A percentile compares a stretch with the other conserved stretches of the same genome.
Conservation (phyloP, 2,329 filamentous ascomycete genomes). For the Xylariaceae sp. region DNA sequence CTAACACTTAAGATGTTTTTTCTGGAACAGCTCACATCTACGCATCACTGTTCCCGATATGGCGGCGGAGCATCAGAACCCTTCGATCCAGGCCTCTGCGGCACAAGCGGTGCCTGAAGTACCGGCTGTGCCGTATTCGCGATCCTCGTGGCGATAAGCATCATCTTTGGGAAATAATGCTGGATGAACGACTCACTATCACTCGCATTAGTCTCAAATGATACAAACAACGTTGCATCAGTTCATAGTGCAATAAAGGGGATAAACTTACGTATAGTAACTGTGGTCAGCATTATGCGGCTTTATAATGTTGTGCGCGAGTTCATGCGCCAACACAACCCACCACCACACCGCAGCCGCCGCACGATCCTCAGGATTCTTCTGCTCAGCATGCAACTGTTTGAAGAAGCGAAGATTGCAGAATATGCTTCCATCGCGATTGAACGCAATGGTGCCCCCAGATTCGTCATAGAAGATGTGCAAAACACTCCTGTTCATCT, state of each 20-base stretch:
- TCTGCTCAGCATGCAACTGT: slow-evolving; percentile 65
- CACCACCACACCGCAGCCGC: slow-evolving; percentile 87
- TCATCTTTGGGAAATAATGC: slow-evolving; percentile 72
- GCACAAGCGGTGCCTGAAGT: slow-evolving; percentile 7
- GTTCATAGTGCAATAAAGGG: not conserved
- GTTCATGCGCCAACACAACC: slow-evolving; percentile 91
- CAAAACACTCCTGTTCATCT: slow-evolving; percentile 63
- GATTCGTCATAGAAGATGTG: slow-evolving; percentile 84
- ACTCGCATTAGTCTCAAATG: too few relatives aligned
- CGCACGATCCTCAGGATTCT: slow-evolving; percentile 49
- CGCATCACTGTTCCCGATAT: slow-evolving; percentile 17
- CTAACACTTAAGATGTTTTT: too few relatives aligned
- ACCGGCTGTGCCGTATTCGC: slow-evolving; percentile 4
- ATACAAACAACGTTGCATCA: slow-evolving; percentile 2
- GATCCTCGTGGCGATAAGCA: slow-evolving; percentile 45
- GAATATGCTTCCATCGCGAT: slow-evolving; percentile 81
- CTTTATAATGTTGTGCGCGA: slow-evolving; percentile 87
- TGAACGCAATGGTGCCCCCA: slow-evolving; percentile 89
- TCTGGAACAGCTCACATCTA: too few relatives aligned
- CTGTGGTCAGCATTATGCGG: slow-evolving; percentile 77
- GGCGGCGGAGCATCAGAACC: slow-evolving; percentile 11
- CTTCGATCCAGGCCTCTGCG: slow-evolving; percentile 1
- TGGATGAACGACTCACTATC: slow-evolving; percentile 71
- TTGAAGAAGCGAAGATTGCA: slow-evolving; percentile 89
- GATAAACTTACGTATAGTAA: slow-evolving; percentile 66